Evolutionary conservation across 495 filamentous ascomycete species (phyloP).

Genomic region (Lophium mytilinum): DNA sequence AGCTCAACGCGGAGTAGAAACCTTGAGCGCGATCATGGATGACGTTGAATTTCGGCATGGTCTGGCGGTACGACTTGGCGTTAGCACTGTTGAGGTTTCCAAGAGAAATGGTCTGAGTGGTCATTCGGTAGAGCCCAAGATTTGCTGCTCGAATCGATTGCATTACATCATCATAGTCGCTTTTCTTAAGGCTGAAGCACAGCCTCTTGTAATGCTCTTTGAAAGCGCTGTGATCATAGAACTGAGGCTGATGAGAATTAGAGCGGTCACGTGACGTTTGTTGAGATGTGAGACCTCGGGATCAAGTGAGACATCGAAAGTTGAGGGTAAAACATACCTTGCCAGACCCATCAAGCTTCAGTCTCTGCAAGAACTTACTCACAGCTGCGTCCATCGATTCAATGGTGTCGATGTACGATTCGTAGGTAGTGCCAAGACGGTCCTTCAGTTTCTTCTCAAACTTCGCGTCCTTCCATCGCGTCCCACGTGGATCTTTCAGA

Average conservation of each 20-base stretch:
- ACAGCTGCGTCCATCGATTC: not conserved
- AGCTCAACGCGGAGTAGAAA: slow-evolving; percentile 6
- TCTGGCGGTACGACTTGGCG: not conserved
- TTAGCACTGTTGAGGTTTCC: not conserved
- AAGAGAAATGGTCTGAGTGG: slow-evolving; percentile 13
- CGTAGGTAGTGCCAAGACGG: slow-evolving; percentile 5
- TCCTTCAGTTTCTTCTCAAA: slow-evolving; percentile 9
- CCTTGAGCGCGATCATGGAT: slow-evolving; percentile 11
- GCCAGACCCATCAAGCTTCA: slow-evolving; percentile 10
- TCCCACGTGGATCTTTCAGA: slow-evolving; percentile 3
- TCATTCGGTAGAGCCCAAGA: slow-evolving; percentile 9
- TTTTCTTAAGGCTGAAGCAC: slow-evolving; percentile 12
- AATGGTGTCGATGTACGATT: slow-evolving; percentile 11
- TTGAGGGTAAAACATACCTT: slow-evolving; percentile 13
- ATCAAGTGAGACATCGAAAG: too few species aligned
- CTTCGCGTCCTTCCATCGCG: slow-evolving; percentile 9
- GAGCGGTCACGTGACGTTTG: not conserved
- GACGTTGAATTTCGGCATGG: slow-evolving; percentile 7
- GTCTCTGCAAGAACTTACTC: not conserved
- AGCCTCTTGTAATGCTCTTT: slow-evolving; percentile 13
- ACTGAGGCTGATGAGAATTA: slow-evolving; percentile 10
- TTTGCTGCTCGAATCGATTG: slow-evolving; percentile 4
- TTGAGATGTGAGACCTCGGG: too few species aligned
- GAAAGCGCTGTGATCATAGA: slow-evolving; percentile 8
- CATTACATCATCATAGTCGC: slow-evolving; percentile 16